Base-by-base conservation (phyloP, 805 yeast genomes). In the Debaryomyces maramus region DNA sequence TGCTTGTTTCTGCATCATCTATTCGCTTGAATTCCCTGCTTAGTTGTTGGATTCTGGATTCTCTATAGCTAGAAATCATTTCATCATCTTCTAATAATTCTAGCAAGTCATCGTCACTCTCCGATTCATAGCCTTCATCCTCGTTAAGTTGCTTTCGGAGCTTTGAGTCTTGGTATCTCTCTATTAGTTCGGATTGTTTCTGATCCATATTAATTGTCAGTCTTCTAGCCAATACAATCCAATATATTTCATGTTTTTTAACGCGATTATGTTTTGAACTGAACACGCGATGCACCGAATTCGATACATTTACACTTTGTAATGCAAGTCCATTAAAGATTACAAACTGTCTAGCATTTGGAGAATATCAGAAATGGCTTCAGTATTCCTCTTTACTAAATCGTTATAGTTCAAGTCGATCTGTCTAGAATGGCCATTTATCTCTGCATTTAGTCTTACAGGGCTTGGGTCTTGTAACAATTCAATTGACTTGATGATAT, bases 41-140 rank as follows among this genome's bases (percentile, higher is more conserved):
- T 23, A 84, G 61, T 48, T 84, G 80, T 40, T 80, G 75, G 36
- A 85, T 63, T 23, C 95, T 65, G 47, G 70, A 69, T 51, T 83
- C 91, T 58, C 93, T 67, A 51, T 81, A 83, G 15, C 62, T 67
- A 3, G 67, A 56, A 22, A 76, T 51, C n/a, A 56, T 50, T 5
- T 50, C 55, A 32, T 77, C 81, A 15, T 67, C 70, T 14, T 61
- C 64, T 28, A 81, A 74, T 18, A 67, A 60, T 34, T 77, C 83
- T 27, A 79, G 56, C 22, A 77, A 70, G 22, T 72, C 77, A 18
- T 78, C 61, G 18, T 55, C 62, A 38, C 51, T 58, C 7, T 53
- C 48, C 1, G 55, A 53, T 5, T 53, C 50, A 15, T 70, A 40
- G 10, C 65, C 75, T 41, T 68, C 73, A 6, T 73, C 61, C 23